Evolutionary conservation across 495 filamentous ascomycete genomes (phyloP), one percentile per base, ranked within the genome.

Genomic region (Talaromyces stipitatus): DNA sequence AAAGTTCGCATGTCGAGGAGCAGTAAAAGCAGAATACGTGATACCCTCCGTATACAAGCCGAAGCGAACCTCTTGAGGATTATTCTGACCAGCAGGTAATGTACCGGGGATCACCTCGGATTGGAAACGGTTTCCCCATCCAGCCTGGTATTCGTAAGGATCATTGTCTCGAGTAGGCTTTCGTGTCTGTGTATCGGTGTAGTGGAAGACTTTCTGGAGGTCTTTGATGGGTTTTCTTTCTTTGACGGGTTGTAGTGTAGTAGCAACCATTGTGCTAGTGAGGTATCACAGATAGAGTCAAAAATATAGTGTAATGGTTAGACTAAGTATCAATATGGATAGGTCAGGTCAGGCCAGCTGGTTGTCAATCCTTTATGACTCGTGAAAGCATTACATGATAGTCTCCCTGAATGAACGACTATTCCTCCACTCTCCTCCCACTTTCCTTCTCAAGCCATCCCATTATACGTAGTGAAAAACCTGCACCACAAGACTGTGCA

Each of bases 1-100:
- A 48, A 70, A 70, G 26, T 75, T 73, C 8, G 66, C 63, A 38
- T 69, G 63, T 7, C 72, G 64, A 10, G 72, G 72, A 22, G 72
- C 72, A 24, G 64, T 66, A 59, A 75, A 75, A 6, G 72, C 82
- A 41, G 76, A 79, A 62, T 84, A 84, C 8, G 82, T 77, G 22
- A 84, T 69, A 1, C 82, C 82, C 69, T 86, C 83, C n/a, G 82
- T 82, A 61, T 85, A 79, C 20, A 85, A 61, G 12, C 71, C 72
- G 50, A 72, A 75, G 0, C 71, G 64, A 27, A 58, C 47, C 23
- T 70, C 68, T 20, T 73, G 72, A 10, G 72, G 72, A 41, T 73
- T 75, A 56, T 75, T 75, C 58, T 75, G 72, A 3, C 69, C 72
- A 8, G 67, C 67, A 9, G 72, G 72, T 2, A 75, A 50, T 3